These are phyloP conservation scores for Diaporthe destruens DNA, from an alignment of 2,329 filamentous ascomycete species.

Conservation along the genomic window DNA sequence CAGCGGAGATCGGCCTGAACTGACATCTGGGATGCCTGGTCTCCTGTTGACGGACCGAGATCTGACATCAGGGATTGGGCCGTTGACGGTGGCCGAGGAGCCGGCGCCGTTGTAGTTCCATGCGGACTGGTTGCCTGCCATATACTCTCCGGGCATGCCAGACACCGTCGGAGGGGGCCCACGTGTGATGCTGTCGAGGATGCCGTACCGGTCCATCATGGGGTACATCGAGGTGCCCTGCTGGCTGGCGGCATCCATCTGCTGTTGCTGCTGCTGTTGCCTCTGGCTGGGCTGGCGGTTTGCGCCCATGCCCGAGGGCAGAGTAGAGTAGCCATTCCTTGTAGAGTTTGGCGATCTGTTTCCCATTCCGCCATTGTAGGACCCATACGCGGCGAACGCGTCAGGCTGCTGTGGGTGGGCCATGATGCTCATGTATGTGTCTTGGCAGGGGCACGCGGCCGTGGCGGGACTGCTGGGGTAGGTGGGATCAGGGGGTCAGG, in stretches of 20 bases:
- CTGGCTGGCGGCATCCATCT: slow-evolving; percentile 47
- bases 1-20: slow-evolving; percentile 53
- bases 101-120: slow-evolving; percentile 49
- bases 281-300: slow-evolving; percentile 46
- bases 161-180: slow-evolving; percentile 45
- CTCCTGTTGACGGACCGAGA: slow-evolving; percentile 77
- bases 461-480: neutral
- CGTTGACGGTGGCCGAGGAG: slow-evolving; percentile 55
- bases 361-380: slow-evolving; percentile 40
- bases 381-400: slow-evolving; percentile 40
- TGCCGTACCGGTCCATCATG: slow-evolving; percentile 47
- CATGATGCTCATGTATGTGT: slow-evolving; percentile 41
- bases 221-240: slow-evolving; percentile 45
- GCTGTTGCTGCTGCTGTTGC: slow-evolving; percentile 44
- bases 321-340: slow-evolving; percentile 48
- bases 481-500: neutral
- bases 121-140: slow-evolving; percentile 46
- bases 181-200: slow-evolving; percentile 48
- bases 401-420: slow-evolving; percentile 41
- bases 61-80: slow-evolving; percentile 74
- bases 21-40: slow-evolving; percentile 45
- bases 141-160: slow-evolving; percentile 45
- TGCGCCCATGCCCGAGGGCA: slow-evolving; percentile 44
- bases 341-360: slow-evolving; percentile 47
- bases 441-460: slow-evolving; percentile 21